phyloP scores from a whole-genome alignment of 176 grass and related monocot species.

The Triticum monococcum region DNA sequence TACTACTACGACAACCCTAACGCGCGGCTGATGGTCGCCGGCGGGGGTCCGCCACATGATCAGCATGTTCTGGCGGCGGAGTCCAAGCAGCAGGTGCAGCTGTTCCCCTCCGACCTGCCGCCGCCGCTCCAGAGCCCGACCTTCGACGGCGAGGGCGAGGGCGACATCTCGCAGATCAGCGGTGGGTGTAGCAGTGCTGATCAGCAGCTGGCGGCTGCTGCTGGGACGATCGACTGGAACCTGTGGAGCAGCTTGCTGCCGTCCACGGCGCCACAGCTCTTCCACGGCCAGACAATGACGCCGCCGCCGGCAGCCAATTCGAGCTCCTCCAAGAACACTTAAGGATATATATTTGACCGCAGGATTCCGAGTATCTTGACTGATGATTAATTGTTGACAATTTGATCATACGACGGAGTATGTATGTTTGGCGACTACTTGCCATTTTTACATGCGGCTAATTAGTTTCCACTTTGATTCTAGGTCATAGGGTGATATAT shows the following conservation, averaged over 20 bases:
- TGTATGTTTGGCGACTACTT: conserved; percentile 3
- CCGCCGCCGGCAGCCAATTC: conserved; percentile 4
- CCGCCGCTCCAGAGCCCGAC: conserved; percentile 35
- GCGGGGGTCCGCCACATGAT: background rate
- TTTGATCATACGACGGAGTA: background rate
- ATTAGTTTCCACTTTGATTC: background rate
- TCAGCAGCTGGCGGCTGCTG: conserved; percentile 10
- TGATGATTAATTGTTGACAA: conserved; percentile 14
- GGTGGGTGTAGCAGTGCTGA: background rate
- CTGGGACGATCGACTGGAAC: conserved; percentile 45
- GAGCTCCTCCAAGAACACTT: conserved; percentile 48
- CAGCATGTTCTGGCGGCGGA: background rate
- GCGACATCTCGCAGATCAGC: conserved; percentile 12
- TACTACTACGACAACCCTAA: conserved; percentile 32
- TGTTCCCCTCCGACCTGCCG: conserved; percentile 46
- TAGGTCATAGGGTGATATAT: background rate
- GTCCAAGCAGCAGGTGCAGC: conserved; percentile 37
- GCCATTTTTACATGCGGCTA: background rate
- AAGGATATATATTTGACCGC: conserved; percentile 23
- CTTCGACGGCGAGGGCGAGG: background rate
- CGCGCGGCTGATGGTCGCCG: conserved; percentile 7
- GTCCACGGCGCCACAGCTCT: conserved; percentile 41
- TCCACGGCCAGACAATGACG: conserved; percentile 27
- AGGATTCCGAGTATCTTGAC: background rate
- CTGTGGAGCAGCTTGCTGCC: conserved; percentile 49